Evolutionary conservation across 169 alveolate genomes (phyloP).

Genomic region (Eimeria acervulina): DNA sequence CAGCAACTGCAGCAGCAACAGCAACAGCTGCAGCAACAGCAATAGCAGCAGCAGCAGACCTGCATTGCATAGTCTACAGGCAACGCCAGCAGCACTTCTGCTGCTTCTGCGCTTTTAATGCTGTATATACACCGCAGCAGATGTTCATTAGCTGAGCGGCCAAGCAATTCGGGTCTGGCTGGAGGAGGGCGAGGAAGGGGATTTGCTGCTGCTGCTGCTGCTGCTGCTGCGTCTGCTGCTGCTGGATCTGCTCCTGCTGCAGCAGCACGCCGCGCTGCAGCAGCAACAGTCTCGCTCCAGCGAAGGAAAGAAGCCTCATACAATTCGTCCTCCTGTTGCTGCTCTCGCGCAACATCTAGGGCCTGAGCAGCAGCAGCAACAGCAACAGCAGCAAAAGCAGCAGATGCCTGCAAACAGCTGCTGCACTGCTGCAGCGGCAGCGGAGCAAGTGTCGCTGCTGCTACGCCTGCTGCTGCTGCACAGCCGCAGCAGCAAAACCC

Average conservation of each 20-base stretch:
- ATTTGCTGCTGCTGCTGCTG: too few species aligned
- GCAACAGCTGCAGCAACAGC: slow-evolving; percentile 16
- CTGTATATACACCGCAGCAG: slow-evolving; percentile 41
- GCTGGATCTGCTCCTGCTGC: slow-evolving; percentile 20
- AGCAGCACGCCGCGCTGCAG: neutral
- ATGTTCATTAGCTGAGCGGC: slow-evolving; percentile 64
- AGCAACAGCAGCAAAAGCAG: neutral
- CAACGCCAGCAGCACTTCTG: slow-evolving; percentile 76
- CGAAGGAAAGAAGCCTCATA: slow-evolving; percentile 9
- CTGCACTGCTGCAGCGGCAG: neutral
- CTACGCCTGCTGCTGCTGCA: too few species aligned
- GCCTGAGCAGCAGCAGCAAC: neutral
- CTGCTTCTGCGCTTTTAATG: neutral
- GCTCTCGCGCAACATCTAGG: too few species aligned
- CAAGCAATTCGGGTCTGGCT: slow-evolving; percentile 30
- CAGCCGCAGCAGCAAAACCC: too few species aligned
- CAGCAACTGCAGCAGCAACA: neutral
- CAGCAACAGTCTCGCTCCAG: slow-evolving; percentile 11
- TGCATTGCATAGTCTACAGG: slow-evolving; percentile 62
- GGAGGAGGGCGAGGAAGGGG: slow-evolving; percentile 37
- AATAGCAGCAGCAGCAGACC: neutral
- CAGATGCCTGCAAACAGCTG: neutral
- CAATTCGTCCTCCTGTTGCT: slow-evolving; percentile 6
- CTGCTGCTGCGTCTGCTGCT: too few species aligned
- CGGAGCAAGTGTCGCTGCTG: too few species aligned